These are phyloP conservation scores for Pseudonitzschia multistriata DNA, from an alignment of 108 stramenopile species.

Conservation along the genomic window DNA sequence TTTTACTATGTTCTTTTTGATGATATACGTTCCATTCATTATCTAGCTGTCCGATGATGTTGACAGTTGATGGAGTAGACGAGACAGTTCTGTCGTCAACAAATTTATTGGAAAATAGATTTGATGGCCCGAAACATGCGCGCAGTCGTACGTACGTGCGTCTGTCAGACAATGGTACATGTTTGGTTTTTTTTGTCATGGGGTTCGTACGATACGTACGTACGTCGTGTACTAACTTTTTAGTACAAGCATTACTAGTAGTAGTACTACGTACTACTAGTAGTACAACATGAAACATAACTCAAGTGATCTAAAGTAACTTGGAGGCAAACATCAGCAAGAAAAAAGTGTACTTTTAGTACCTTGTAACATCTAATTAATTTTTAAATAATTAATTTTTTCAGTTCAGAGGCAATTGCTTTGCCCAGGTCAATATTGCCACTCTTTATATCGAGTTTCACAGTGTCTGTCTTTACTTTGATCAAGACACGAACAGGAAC, in stretches of 20 bases:
- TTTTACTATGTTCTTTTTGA: neutral
- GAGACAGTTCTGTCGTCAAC: neutral
- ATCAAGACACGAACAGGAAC: constrained; percentile 38
- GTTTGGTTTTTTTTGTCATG: no score
- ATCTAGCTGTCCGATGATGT: neutral
- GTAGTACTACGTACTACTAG: no score
- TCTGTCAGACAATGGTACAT: constrained; percentile 13
- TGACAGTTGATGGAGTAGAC: neutral
- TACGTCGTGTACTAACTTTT: no score
- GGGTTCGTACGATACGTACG: neutral
- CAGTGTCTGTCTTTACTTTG: constrained; percentile 36
- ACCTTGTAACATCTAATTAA: neutral
- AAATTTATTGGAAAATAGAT: neutral
- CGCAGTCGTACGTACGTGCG: neutral
- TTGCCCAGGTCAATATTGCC: constrained; percentile 38
- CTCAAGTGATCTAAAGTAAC: no score
- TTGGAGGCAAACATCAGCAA: no score
- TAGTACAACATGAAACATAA: no score
- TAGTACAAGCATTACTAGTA: no score
- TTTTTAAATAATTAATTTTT: constrained; percentile 31
- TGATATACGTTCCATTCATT: neutral
- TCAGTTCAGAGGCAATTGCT: constrained; percentile 43
- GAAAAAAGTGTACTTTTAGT: neutral
- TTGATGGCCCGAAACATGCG: neutral
- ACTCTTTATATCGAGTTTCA: constrained; percentile 52